Conservation (phyloP, 495 filamentous ascomycete species). For the Trichocladium antarcticum region DNA sequence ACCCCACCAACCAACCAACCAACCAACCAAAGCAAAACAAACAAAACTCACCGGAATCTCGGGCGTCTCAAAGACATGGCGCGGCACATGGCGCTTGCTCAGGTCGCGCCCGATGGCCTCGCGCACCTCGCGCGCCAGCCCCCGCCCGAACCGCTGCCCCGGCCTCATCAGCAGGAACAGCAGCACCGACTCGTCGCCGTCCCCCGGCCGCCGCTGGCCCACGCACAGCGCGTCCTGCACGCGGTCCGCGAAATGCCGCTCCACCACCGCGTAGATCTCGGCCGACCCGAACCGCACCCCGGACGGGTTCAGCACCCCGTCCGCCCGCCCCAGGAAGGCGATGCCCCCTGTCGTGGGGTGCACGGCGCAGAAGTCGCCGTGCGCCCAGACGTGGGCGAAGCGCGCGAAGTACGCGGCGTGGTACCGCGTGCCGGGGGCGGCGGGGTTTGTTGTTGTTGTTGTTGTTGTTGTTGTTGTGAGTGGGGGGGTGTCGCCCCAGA, state of each 20-base stretch:
- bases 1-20: not conserved
- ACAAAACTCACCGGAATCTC: conserved; percentile 60
- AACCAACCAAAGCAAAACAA: not conserved
- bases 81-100: conserved; percentile 65
- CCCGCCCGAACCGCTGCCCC: conserved; percentile 41
- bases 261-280: conserved; percentile 67
- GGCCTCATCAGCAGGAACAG: conserved; percentile 64
- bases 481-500: conserved; percentile 53
- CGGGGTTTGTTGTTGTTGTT: no score
- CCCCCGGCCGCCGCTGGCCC: conserved; percentile 56
- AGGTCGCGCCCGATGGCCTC: conserved; percentile 49
- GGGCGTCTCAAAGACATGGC: conserved; percentile 64
- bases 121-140: conserved; percentile 51
- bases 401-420: conserved; percentile 60
- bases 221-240: conserved; percentile 63
- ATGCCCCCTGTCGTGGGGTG: conserved; percentile 57
- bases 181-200: conserved; percentile 63
- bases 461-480: no score
- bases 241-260: conserved; percentile 49
- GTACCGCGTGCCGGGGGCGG: conserved; percentile 44
- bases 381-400: conserved; percentile 66
- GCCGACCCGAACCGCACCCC: conserved; percentile 81
- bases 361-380: conserved; percentile 64
- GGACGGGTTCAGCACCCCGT: conserved; percentile 80
- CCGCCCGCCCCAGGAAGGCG: conserved; percentile 67